Percentiles rank a stretch among this genome's conserved stretches.
Evolutionary conservation across 495 filamentous ascomycete genomes (phyloP).

Genomic region (Aspergillus taichungensis): DNA sequence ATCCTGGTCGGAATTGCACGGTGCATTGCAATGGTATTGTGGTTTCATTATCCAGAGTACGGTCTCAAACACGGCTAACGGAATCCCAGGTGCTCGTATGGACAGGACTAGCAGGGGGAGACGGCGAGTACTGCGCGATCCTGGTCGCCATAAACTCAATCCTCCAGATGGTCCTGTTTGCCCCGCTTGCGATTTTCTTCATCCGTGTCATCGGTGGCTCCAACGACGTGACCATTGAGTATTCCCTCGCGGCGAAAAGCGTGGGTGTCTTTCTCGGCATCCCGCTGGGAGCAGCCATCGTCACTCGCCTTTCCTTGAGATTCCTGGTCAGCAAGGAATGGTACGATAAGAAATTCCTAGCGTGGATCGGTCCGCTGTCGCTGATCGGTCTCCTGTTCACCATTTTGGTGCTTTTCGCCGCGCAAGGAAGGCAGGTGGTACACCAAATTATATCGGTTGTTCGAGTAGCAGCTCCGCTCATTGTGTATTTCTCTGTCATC

Average conservation of each 20-base stretch:
- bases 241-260: slow-evolving; percentile 63
- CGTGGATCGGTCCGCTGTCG: slow-evolving; percentile 61
- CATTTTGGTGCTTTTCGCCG: slow-evolving; percentile 77
- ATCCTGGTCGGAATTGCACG: slow-evolving; percentile 71
- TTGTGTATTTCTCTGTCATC: slow-evolving; percentile 70
- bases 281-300: slow-evolving; percentile 67
- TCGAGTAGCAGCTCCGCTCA: slow-evolving; percentile 67
- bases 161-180: slow-evolving; percentile 80
- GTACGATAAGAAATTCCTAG: slow-evolving; percentile 65
- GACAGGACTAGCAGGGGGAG: slow-evolving; percentile 69
- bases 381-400: slow-evolving; percentile 80
- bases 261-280: slow-evolving; percentile 84
- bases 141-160: slow-evolving; percentile 83
- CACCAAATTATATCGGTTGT: slow-evolving; percentile 77
- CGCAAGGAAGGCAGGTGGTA: slow-evolving; percentile 69
- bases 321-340: slow-evolving; percentile 42
- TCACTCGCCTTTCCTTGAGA: slow-evolving; percentile 61
- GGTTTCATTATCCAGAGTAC: not conserved
- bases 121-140: slow-evolving; percentile 80
- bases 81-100: slow-evolving; percentile 58
- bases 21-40: slow-evolving; percentile 73
- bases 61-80: slow-evolving; percentile 1
- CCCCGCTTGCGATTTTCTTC: slow-evolving; percentile 71
- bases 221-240: slow-evolving; percentile 44
- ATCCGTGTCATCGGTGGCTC: slow-evolving; percentile 55